Base-by-base conservation (phyloP, 495 filamentous ascomycete species). In the Penicillium subrubescens region DNA sequence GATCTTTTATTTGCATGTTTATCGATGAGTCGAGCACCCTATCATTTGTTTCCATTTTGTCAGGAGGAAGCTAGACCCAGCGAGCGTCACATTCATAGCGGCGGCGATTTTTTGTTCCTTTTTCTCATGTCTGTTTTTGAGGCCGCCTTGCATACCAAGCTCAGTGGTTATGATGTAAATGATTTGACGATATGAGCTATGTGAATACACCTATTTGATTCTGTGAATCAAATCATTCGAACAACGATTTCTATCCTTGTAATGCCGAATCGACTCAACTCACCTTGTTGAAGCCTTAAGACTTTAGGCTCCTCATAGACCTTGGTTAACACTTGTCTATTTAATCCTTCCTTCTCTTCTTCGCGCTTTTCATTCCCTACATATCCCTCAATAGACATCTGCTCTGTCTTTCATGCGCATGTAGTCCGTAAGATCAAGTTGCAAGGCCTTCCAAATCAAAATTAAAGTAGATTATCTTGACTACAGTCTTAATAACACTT, bases 171-270 rank as follows among this genome's bases (percentile, higher is more conserved):
- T 56, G 69, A 71, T 56, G 15, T 43, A 35, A 27, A 71, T 66
- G 68, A 71, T 58, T 59, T 63, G 44, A 71, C 52, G 66, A 71
- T 19, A 62, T 27, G 37, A 56, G 37, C 51, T 31, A 67, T 67
- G 55, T 70, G 33, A 53, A 61, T 61, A 61, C 44, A 48, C 19
- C 19, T 1, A 23, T 48, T 48, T 48, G 44, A 48, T 48, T 48
- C 44, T 48, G 44, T 8, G 44, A 48, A 48, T 48, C 44, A 48
- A 23, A n/a, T n/a, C 23, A 48, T 48, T 25, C 6, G 25, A 52
- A 7, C 48, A 23, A 3, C 43, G 8, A 2, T 48, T 25, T 23
- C 23, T 0, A 25, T 25, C 10, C 19, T 23, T 14, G 1, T 10
- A 33, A 27, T 27, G 31, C 35, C 14, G 8, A 37, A 12, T 1